Base-by-base conservation (phyloP, 371 early-diverging fungal genomes). In the Mortierella sp. region DNA sequence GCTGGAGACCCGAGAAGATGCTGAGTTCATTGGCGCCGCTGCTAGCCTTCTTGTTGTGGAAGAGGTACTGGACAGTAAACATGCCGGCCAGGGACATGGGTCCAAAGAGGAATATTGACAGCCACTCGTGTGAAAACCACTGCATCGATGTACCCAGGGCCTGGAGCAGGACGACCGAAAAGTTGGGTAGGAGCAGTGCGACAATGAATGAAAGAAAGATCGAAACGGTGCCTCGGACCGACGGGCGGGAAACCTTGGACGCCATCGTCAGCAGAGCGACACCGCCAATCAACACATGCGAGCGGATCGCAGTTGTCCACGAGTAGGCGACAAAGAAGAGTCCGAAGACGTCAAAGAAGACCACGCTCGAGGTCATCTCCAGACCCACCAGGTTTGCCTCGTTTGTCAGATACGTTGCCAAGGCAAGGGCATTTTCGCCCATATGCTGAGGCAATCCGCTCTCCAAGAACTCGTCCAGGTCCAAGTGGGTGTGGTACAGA, bases 401-500 rank as follows among this genome's bases (percentile, higher is more conserved):
- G 69, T 85, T 84, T 19, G 92, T 90, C 37, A 95, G 75, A 70
- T 93, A 88, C 8, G 91, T 82, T 0, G 93, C 86, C 59, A 95
- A 86, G 28, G 91, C 93, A 53, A 92, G 67, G 0, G 92, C 88
- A 78, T 94, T 95, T 59, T 93, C 93, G 0, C 95, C 95, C 80
- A 94, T 81, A 83, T 94, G 93, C 80, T 95, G 95, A 48, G 94
- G 88, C 10, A 93, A 75, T 2, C 95, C 95, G 6, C 88, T 82
- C 26, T 93, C 89, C 53, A 94, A 76, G 64, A 90, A 83, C 75
- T 92, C 89, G 21, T 91, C 88, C 11, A 89, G 76, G 72, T 95
- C 95, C 71, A 93, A 78, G 83, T 93, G 92, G 1, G 95, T 94
- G 76, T 95, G 95, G 74, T 95, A 95, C 28, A 92, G 61, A 72